Evolutionary conservation across 2,329 filamentous ascomycete genomes (phyloP), one percentile per base, ranked within the genome.

Genomic region (Paraphaeosphaeria sporulosa): DNA sequence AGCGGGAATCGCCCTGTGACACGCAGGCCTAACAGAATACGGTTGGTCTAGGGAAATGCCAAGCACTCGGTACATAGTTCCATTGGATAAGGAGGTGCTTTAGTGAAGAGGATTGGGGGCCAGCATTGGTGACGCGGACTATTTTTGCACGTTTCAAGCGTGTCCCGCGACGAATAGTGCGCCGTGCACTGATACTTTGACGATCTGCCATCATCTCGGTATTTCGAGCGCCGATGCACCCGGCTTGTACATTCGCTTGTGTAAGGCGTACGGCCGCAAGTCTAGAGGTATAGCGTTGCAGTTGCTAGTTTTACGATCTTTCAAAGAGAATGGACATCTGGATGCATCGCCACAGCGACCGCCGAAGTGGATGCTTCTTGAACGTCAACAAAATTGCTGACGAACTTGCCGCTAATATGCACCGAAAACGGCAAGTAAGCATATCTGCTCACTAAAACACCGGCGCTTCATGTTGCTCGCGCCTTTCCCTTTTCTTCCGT

Each of bases 91-190:
- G 17, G 7, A 13, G 19, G 12, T 12, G 13, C 12, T 30, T 21
- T 42, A 7, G 50, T 19, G 2, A 19, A 9, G 36, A 19, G 23
- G 23, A 17, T 21, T 44, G 50, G 50, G 38, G 36, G 36, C 36
- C 36, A 30, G 3, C 21, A 38, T 44, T 43, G 38, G 17, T 43
- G 36, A 43, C 43, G 36, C 23, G 36, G 15, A 13, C 23, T 40
- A 53, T 53, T 53, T 53, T 43, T 32, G 38, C 21, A 30, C 36
- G 50, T 53, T 53, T 43, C 36, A 53, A 43, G 38, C 50, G 21
- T 30, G 19, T 27, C 49, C 5, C 50, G 23, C 5, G 7, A 23
- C 38, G 23, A 8, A 13, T 1, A 25, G 3, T 54, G 51, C n/a
- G 15, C 38, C 25, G 38, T 54, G 38, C 51, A 25, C 21, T 8